Conservation (phyloP, 345 rosid genomes). For the Balakata baccata region DNA sequence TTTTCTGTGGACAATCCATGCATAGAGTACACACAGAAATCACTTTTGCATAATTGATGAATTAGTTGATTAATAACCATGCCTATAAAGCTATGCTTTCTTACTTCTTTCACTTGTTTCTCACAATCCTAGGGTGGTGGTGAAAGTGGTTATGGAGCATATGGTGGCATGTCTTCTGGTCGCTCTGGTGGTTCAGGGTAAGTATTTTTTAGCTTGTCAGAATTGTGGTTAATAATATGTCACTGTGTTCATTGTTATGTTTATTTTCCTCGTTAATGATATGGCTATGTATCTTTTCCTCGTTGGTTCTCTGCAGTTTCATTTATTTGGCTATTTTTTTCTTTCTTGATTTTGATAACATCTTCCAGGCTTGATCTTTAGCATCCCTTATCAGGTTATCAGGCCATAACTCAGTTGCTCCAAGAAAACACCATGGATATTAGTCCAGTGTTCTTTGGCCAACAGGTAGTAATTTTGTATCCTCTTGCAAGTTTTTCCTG, state of each 20-base stretch:
- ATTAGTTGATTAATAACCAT: neutral
- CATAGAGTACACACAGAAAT: neutral
- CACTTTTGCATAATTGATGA: neutral
- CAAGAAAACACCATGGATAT: constrained; percentile 43
- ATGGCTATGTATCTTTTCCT: neutral
- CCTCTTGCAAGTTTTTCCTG: neutral
- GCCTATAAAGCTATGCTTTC: neutral
- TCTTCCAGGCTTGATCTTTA: constrained; percentile 14
- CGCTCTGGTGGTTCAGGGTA: constrained; percentile 40
- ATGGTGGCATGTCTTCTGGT: constrained; percentile 36
- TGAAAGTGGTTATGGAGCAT: constrained; percentile 39
- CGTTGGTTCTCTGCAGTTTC: neutral
- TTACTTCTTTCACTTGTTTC: neutral
- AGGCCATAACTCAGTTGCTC: constrained; percentile 18
- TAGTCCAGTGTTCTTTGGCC: constrained; percentile 24
- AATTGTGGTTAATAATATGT: neutral
- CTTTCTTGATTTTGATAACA: neutral
- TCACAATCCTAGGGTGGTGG: constrained; percentile 25
- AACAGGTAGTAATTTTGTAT: constrained; percentile 17
- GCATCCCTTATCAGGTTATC: constrained; percentile 24
- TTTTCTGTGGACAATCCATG: neutral
- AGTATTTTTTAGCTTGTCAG: neutral
- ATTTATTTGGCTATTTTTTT: neutral
- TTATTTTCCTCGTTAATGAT: neutral
- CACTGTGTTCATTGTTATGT: neutral